A percentile compares a stretch with the other conserved stretches of the same genome.
Evolutionary conservation across 345 rosid species (phyloP).

Genomic region (Melaleuca alternifolia): DNA sequence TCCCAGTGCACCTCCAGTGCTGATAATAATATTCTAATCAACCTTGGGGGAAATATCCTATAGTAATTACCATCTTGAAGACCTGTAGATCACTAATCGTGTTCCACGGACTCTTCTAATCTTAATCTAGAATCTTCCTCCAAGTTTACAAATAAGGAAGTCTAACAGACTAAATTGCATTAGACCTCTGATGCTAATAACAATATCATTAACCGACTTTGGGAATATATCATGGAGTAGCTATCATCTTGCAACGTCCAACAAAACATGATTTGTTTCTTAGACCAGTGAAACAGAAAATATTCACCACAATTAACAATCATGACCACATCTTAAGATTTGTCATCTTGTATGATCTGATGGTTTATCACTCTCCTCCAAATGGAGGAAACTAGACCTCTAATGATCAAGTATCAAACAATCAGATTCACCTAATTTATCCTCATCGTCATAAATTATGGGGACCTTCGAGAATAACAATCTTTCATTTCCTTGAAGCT

Average conservation of each 20-base stretch:
- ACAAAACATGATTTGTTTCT: not conserved
- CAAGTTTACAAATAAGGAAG: not conserved
- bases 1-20: not conserved
- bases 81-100: not conserved
- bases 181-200: not conserved
- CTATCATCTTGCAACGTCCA: not conserved
- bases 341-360: not conserved
- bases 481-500: no score
- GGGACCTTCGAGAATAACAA: not conserved
- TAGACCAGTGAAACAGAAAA: not conserved
- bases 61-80: not conserved
- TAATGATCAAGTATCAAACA: not conserved
- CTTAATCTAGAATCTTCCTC: not conserved
- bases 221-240: not conserved
- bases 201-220: not conserved
- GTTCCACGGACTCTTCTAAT: not conserved
- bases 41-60: no score
- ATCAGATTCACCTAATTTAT: not conserved
- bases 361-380: not conserved
- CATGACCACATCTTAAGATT: not conserved
- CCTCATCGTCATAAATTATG: not conserved
- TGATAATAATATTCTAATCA: not conserved
- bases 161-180: not conserved
- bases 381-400: not conserved
- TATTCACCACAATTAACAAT: not conserved